A percentile compares a stretch with the other conserved stretches of the same genome.
Evolutionary conservation across 2,329 filamentous ascomycete genomes (phyloP).

Genomic region (Decorospora gaudefroyi): DNA sequence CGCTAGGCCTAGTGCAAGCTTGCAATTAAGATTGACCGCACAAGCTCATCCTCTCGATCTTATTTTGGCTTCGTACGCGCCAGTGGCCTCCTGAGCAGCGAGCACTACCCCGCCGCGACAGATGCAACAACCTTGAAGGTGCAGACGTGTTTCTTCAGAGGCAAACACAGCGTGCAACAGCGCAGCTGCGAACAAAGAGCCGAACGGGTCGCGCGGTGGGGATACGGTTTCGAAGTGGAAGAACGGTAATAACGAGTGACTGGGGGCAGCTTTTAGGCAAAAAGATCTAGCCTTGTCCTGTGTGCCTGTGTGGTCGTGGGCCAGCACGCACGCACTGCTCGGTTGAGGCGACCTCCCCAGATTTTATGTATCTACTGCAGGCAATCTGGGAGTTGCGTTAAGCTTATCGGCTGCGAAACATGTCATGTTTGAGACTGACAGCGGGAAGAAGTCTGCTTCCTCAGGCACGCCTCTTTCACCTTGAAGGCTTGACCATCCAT

Average conservation of each 20-base stretch:
- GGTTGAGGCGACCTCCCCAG: constrained; percentile 9
- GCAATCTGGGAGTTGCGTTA: constrained; percentile 6
- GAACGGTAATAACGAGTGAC: constrained; percentile 15
- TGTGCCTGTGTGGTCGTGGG: constrained; percentile 10
- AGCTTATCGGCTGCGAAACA: constrained; percentile 11
- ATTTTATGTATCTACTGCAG: constrained; percentile 6
- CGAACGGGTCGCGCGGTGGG: constrained; percentile 7
- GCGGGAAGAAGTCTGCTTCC: constrained; percentile 7
- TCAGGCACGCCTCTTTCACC: constrained; percentile 10
- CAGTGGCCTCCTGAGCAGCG: constrained; percentile 1
- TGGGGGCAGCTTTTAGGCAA: constrained; percentile 15
- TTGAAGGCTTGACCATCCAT: too few species aligned
- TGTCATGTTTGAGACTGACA: constrained; percentile 2
- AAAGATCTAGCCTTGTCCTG: constrained; percentile 12
- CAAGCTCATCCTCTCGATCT: constrained; percentile 16
- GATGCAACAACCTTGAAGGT: too few species aligned
- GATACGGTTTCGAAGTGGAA: constrained; percentile 7
- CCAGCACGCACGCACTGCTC: constrained; percentile 11
- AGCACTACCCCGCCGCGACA: too few species aligned
- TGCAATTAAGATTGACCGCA: constrained; percentile 16
- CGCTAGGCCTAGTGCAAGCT: constrained; percentile 22
- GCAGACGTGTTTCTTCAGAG: too few species aligned
- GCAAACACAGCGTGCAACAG: not conserved
- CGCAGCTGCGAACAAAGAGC: not conserved
- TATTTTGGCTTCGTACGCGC: constrained; percentile 13